Percentiles rank a stretch among this genome's conserved stretches.
These are phyloP conservation scores for Hanseniaspora opuntiae DNA, from an alignment of 805 yeast genomes.

Conservation along the genomic window DNA sequence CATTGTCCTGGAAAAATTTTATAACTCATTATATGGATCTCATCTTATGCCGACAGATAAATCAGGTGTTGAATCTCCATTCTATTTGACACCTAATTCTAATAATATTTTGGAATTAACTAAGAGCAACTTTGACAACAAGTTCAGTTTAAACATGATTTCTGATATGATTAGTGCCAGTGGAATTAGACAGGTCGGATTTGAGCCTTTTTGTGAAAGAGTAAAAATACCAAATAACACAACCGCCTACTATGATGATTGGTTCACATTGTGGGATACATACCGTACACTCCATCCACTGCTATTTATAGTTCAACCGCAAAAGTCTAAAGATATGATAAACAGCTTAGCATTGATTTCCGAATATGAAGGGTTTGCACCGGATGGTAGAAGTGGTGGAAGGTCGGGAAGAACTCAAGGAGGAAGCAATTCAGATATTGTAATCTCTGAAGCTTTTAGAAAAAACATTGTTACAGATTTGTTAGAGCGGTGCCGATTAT, in stretches of 20 bases:
- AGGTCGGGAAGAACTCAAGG: conserved; percentile 30
- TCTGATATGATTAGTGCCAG: background rate
- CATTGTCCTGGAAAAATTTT: conserved; percentile 15
- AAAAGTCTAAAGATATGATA: conserved; percentile 22
- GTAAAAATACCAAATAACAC: conserved; percentile 14
- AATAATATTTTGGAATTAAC: too few species aligned
- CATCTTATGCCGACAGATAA: conserved; percentile 25
- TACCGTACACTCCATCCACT: conserved; percentile 28
- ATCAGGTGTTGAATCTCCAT: conserved; percentile 18
- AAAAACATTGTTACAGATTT: conserved; percentile 19
- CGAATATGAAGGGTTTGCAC: conserved; percentile 27
- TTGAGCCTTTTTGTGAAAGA: conserved; percentile 23
- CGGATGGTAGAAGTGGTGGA: conserved; percentile 28
- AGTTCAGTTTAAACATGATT: background rate
- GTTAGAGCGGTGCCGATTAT: conserved; percentile 22
- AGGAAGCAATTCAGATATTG: conserved; percentile 28
- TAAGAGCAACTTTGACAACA: too few species aligned
- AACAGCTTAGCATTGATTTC: conserved; percentile 23
- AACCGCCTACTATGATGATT: conserved; percentile 26
- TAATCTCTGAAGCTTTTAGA: conserved; percentile 27
- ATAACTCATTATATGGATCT: conserved; percentile 24
- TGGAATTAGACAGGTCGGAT: background rate
- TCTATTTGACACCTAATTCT: background rate
- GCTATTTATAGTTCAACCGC: conserved; percentile 23
- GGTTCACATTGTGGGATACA: conserved; percentile 30